A percentile compares a stretch with the other conserved stretches of the same genome.
phyloP scores from a whole-genome alignment of 2,329 filamentous ascomycete genomes.

The Trichoderma breve region DNA sequence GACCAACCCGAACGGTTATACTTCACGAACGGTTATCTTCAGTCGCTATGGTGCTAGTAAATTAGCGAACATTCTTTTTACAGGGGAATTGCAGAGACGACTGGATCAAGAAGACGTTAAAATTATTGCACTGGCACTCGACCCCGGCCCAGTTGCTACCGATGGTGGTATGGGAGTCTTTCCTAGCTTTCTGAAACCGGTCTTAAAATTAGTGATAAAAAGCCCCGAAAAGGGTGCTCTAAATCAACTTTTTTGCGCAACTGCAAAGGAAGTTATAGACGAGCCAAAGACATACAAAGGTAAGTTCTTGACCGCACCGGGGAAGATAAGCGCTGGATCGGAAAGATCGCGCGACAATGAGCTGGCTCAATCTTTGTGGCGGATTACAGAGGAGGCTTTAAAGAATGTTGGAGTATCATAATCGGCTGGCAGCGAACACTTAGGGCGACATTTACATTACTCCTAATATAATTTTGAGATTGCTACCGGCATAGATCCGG shows the following conservation, averaged over 20 bases:
- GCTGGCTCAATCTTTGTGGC: background rate
- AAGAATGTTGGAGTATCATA: background rate
- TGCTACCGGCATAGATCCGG: background rate
- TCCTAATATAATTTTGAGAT: background rate
- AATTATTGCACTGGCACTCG: background rate
- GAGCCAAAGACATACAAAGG: background rate
- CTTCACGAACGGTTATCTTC: background rate
- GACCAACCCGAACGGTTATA: background rate
- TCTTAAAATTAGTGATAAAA: slow-evolving; percentile 2
- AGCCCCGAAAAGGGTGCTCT: background rate
- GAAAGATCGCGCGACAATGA: background rate
- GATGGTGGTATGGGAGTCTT: background rate
- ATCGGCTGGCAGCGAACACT: background rate
- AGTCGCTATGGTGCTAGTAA: background rate
- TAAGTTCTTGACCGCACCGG: background rate
- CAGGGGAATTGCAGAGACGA: background rate
- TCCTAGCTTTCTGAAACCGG: background rate
- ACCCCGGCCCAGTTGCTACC: slow-evolving; percentile 1
- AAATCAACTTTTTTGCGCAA: background rate
- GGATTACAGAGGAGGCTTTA: background rate
- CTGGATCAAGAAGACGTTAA: background rate
- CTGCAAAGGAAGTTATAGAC: background rate
- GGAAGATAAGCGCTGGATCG: background rate
- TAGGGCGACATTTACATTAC: background rate
- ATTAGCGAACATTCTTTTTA: background rate